Evolutionary conservation across 139 green algal species (phyloP).

Genomic region (Chlorella sorokiniana): DNA sequence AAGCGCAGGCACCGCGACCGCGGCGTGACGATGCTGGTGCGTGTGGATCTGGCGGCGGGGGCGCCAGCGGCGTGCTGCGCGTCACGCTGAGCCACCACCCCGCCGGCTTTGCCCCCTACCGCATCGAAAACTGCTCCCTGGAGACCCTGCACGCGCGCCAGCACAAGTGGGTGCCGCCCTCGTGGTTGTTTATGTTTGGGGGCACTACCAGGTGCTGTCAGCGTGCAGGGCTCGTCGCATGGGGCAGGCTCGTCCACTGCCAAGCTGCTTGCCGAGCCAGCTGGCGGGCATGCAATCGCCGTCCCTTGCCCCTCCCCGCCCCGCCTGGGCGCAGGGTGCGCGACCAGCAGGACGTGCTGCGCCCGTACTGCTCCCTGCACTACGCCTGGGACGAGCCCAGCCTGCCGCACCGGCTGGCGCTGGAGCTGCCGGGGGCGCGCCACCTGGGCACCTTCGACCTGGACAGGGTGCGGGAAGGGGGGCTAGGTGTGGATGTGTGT

Average conservation of each 20-base stretch:
- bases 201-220: too few species aligned
- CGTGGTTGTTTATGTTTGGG: too few species aligned
- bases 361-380: constrained; percentile 77
- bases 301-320: too few species aligned
- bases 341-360: constrained; percentile 79
- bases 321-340: constrained; percentile 7
- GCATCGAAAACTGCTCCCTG: constrained; percentile 87
- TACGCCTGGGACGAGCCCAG: constrained; percentile 90
- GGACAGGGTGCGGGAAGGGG: constrained; percentile 63
- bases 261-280: too few species aligned
- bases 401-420: constrained; percentile 60
- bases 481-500: too few species aligned
- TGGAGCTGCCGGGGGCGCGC: constrained; percentile 67
- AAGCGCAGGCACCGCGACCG: constrained; percentile 52
- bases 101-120: constrained; percentile 68
- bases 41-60: constrained; percentile 59
- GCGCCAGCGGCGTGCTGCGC: constrained; percentile 32
- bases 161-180: constrained; percentile 14
- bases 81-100: constrained; percentile 59
- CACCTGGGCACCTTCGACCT: constrained; percentile 64
- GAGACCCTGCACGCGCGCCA: constrained; percentile 74
- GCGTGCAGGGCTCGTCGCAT: too few species aligned
- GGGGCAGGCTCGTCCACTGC: too few species aligned
- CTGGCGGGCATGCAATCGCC: too few species aligned
- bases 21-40: constrained; percentile 72